Conservation (phyloP, 495 filamentous ascomycete genomes). For the Bacidia gigantensis region DNA sequence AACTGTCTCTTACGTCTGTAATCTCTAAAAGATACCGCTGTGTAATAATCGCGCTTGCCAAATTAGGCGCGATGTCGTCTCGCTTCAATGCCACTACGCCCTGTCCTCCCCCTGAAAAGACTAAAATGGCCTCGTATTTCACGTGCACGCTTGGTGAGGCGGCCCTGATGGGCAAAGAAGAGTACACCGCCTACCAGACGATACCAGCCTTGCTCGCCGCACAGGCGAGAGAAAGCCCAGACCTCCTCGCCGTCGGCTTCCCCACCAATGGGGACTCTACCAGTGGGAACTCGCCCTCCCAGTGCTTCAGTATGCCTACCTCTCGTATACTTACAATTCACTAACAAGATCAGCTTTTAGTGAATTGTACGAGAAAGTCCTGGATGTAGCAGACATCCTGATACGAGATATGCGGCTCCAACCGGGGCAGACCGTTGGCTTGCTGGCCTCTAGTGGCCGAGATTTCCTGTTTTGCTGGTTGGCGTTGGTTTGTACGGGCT, state of each 20-base stretch:
- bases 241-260: slow-evolving; percentile 34
- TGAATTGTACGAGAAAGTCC: neutral
- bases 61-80: neutral
- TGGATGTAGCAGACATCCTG: neutral
- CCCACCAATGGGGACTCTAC: slow-evolving; percentile 11
- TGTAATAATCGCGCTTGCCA: neutral
- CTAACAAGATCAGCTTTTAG: neutral
- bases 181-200: slow-evolving; percentile 23
- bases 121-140: slow-evolving; percentile 27
- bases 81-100: neutral
- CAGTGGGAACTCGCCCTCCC: slow-evolving; percentile 10
- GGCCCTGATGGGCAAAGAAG: slow-evolving; percentile 17
- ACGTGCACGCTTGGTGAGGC: slow-evolving; percentile 39
- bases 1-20: no score
- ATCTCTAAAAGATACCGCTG: neutral
- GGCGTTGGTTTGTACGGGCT: slow-evolving; percentile 34
- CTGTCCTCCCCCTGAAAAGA: neutral
- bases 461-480: slow-evolving; percentile 41
- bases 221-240: slow-evolving; percentile 24
- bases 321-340: slow-evolving; percentile 4
- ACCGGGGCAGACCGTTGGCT: slow-evolving; percentile 21
- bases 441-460: slow-evolving; percentile 34
- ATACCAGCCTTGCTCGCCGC: slow-evolving; percentile 32
- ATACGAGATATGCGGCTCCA: neutral
- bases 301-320: slow-evolving; percentile 10